Evolutionary conservation across 805 yeast genomes (phyloP).

Genomic region (Ogataea neopini): DNA sequence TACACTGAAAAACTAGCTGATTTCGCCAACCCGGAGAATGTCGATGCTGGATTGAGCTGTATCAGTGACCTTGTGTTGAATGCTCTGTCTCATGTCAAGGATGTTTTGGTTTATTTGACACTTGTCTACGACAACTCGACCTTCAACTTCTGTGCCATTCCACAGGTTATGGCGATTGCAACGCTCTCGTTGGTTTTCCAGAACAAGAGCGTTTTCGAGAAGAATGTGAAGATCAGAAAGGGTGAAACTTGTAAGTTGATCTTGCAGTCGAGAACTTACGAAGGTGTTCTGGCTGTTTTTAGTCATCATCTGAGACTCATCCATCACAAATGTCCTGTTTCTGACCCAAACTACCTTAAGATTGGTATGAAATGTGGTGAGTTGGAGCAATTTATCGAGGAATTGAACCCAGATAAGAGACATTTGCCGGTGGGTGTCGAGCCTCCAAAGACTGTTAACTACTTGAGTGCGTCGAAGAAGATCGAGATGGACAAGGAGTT

Average conservation of each 20-base stretch:
- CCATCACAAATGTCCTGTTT: slow-evolving; percentile 74
- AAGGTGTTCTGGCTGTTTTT: slow-evolving; percentile 77
- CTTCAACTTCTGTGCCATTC: slow-evolving; percentile 93
- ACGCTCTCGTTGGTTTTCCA: slow-evolving; percentile 84
- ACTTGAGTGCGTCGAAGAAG: slow-evolving; percentile 47
- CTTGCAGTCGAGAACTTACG: slow-evolving; percentile 68
- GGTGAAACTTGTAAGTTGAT: slow-evolving; percentile 83
- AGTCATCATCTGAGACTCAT: slow-evolving; percentile 70
- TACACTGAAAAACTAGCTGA: slow-evolving; percentile 66
- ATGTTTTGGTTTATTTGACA: slow-evolving; percentile 73
- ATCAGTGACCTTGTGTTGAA: slow-evolving; percentile 78
- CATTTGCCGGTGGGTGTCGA: slow-evolving; percentile 57
- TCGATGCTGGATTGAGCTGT: slow-evolving; percentile 65
- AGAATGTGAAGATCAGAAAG: slow-evolving; percentile 84
- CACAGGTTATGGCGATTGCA: slow-evolving; percentile 99
- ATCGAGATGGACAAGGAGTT: slow-evolving; percentile 38
- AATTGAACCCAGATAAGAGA: slow-evolving; percentile 57
- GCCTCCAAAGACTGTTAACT: slow-evolving; percentile 47
- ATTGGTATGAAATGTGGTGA: slow-evolving; percentile 86
- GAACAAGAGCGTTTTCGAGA: slow-evolving; percentile 69
- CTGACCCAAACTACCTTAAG: slow-evolving; percentile 82
- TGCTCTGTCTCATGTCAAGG: slow-evolving; percentile 75
- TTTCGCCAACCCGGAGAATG: slow-evolving; percentile 52
- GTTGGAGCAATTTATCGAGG: slow-evolving; percentile 85
- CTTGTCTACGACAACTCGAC: slow-evolving; percentile 76